A percentile compares a stretch with the other conserved stretches of the same genome.
phyloP scores from a whole-genome alignment of 768 basidiomycete species.

The Rhizopogon vulgaris region DNA sequence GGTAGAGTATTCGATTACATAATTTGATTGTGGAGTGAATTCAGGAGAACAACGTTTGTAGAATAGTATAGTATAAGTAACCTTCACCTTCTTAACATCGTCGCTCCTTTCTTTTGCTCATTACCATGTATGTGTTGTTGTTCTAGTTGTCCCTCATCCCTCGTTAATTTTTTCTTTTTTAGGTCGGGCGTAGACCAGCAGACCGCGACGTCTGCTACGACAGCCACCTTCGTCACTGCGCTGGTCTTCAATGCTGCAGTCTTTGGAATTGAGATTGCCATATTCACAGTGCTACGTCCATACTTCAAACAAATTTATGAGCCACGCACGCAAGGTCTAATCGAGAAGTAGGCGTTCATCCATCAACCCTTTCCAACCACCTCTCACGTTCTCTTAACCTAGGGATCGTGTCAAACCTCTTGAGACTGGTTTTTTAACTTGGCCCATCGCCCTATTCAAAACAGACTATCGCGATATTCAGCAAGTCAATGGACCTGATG shows the following conservation, averaged over 20 bases:
- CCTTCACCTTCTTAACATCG: no score
- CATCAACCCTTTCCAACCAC: neutral
- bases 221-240: constrained; percentile 75
- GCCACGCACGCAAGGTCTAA: constrained; percentile 67
- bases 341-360: constrained; percentile 31
- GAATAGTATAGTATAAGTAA: no score
- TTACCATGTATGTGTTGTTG: constrained; percentile 16
- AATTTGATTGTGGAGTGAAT: no score
- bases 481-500: constrained; percentile 75
- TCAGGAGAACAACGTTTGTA: no score
- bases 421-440: constrained; percentile 43
- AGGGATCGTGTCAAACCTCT: constrained; percentile 60
- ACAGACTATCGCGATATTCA: constrained; percentile 60
- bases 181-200: constrained; percentile 33
- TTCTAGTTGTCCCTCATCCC: neutral
- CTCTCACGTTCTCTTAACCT: neutral
- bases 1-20: no score
- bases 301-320: constrained; percentile 89
- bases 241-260: constrained; percentile 76
- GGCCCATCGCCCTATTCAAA: constrained; percentile 60
- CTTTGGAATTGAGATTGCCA: constrained; percentile 61
- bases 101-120: neutral
- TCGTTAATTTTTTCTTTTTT: neutral
- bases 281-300: constrained; percentile 79
- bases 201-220: constrained; percentile 54